Evolutionary conservation across 108 stramenopile genomes (phyloP).

Genomic region (Cyclostephanos tholiformis): DNA sequence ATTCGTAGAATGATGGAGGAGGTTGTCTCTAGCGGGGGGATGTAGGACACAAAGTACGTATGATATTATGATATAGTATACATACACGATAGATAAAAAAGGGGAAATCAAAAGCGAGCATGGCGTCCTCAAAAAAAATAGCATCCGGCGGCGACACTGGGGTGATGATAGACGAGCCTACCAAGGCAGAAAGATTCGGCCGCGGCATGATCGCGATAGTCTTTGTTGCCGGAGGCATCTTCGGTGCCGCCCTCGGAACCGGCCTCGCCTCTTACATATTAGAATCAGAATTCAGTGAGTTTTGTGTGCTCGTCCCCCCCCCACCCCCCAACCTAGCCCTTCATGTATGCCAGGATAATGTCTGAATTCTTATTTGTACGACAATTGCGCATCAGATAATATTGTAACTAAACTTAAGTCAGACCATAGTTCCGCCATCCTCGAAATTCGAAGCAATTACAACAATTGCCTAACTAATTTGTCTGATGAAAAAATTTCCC

Average conservation of each 20-base stretch:
- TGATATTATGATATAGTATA: no score
- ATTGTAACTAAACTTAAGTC: slow-evolving; percentile 17
- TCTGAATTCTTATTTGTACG: neutral
- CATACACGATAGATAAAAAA: no score
- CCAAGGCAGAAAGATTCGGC: neutral
- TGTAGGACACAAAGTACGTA: no score
- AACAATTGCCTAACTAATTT: slow-evolving; percentile 3
- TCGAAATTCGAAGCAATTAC: slow-evolving; percentile 13
- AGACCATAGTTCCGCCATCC: neutral
- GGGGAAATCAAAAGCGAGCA: no score
- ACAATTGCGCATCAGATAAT: neutral
- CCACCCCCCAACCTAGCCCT: neutral
- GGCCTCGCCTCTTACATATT: slow-evolving; percentile 16
- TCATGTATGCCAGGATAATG: neutral
- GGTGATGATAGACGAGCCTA: neutral
- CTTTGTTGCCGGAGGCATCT: slow-evolving; percentile 9
- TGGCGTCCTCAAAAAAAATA: neutral
- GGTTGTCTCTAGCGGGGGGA: no score
- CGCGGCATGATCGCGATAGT: neutral
- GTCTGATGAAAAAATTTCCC: slow-evolving; percentile 9
- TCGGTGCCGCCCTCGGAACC: slow-evolving; percentile 17
- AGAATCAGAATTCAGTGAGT: slow-evolving; percentile 22
- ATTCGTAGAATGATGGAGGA: no score
- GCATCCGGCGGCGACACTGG: neutral
- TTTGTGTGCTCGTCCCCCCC: no score